These are phyloP conservation scores for Pseudogymnoascus sp. DNA, from an alignment of 2,329 filamentous ascomycete species.

Conservation along the genomic window DNA sequence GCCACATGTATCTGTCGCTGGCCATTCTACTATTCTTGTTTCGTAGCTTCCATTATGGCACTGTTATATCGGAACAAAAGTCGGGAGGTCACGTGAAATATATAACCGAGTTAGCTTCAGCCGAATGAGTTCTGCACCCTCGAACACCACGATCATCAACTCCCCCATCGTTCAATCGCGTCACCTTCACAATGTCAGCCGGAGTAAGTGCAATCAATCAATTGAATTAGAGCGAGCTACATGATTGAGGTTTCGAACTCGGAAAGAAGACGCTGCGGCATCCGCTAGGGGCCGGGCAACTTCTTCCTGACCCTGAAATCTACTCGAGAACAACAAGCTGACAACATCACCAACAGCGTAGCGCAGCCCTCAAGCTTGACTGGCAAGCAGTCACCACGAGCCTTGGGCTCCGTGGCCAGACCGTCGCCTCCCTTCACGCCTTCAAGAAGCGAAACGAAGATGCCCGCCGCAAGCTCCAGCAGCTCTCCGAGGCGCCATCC, in stretches of 20 bases:
- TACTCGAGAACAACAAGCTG: slow-evolving; percentile 1
- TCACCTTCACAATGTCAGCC: slow-evolving; percentile 50
- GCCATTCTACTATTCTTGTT: not conserved
- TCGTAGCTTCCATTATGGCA: not conserved
- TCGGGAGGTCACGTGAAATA: slow-evolving; percentile 7
- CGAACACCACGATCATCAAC: slow-evolving; percentile 37
- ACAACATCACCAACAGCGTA: slow-evolving; percentile 55
- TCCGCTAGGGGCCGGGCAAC: not conserved
- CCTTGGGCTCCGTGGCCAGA: slow-evolving; percentile 93
- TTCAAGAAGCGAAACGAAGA: slow-evolving; percentile 99
- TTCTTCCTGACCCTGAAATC: slow-evolving; percentile 4
- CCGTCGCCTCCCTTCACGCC: slow-evolving; percentile 77
- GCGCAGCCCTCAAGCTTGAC: slow-evolving; percentile 98
- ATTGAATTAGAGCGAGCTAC: slow-evolving; percentile 18
- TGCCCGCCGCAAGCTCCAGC: slow-evolving; percentile 83
- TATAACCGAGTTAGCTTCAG: slow-evolving; percentile 8
- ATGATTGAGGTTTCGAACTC: not conserved
- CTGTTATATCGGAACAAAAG: slow-evolving; percentile 3
- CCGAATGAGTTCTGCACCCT: slow-evolving; percentile 15
- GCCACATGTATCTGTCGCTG: not conserved
- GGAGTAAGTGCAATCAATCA: slow-evolving; percentile 48
- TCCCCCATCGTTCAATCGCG: slow-evolving; percentile 42
- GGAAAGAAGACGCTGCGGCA: not conserved
- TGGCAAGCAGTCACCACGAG: slow-evolving; percentile 92
- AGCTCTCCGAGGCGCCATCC: slow-evolving; percentile 75